Base-by-base conservation (phyloP, 495 filamentous ascomycete species). In the Cercophora scortea region DNA sequence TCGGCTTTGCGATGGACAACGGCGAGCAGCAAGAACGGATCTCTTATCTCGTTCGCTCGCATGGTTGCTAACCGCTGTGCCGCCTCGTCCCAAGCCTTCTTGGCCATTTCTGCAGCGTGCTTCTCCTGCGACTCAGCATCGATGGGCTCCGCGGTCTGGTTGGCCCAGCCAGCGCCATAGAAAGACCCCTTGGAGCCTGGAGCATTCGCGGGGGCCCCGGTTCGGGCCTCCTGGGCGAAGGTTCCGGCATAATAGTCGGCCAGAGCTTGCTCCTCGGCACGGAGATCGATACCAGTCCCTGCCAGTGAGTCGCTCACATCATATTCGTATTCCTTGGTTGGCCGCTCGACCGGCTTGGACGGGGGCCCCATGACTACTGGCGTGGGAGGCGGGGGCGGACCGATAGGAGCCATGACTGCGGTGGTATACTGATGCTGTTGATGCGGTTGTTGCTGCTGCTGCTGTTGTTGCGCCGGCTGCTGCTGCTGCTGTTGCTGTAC, bases 251-350 rank as follows among this genome's bases (percentile, higher is more conserved):
- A 84, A 43, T 76, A 74, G 51, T 78, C 77, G 17, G 83, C 79
- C 50, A 91, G 67, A 52, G 75, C 82, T 40, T 86, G 84, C 55
- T 92, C 88, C 63, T 96, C 90, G 62, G 86, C 89, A 47, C 80
- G 80, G 1, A 95, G 71, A 72, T 95, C 87, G 52, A 96, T 85
- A 46, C 88, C 90, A 18, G 89, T 86, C 34, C 81, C 84, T 32
- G 80, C 79, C 52, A 95, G 63, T 44, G 90, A 83, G 73, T 96
- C 90, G 45, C 79, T 84, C 46, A 89, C 72, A 38, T 79, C 77
- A 44, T 76, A 71, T 50, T 88, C 81, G 42, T 83, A 79, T 39
- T 85, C 80, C 65, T 89, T 89, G 0, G 75, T 76, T 0, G 83
- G 79, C 52, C 81, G 82, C 33, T 87, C 84, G 8, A 74, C 73